Base-by-base conservation (phyloP, 352 stramenopile genomes). In the Phytophthora constricta region DNA sequence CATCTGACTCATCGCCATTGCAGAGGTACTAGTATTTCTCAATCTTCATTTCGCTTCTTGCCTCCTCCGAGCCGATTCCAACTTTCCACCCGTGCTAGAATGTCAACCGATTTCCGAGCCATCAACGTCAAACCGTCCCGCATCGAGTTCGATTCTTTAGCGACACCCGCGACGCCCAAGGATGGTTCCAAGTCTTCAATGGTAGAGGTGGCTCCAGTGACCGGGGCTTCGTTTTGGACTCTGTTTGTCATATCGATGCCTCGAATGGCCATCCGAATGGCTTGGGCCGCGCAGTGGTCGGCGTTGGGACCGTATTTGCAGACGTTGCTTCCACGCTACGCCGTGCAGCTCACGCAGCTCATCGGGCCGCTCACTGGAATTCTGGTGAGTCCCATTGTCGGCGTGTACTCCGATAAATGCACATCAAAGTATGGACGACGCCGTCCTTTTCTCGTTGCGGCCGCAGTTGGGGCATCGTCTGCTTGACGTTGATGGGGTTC, bases 401-500 rank as follows among this genome's bases (percentile, higher is more conserved):
- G 81, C 48, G 79, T 86, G 23, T 62, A 87, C 26, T 83, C 72
- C 34, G 82, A 90, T 49, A 69, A 72, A 4, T 77, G 64, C 55
- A 77, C 62, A 3, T 69, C 57, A 54, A 70, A 55, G 51, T 84
- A 67, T 23, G 51, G 70, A 74, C 65, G 72, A 16, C 77, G 77
- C 42, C 62, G 69, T 9, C 77, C 77, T 0, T 83, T 80, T 25
- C 61, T 88, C 10, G 58, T 84, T n/a, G 52, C 65, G 17, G 74
- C 70, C 26, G 69, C 60, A 1, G 23, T 82, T 11, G 45, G 11
- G 86, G 67, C 41, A 69, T 72, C 13, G 31, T 84, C 1, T 90
- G 79, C 58, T 88, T 72, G 79, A 78, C 74, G 19, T 51, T 77
- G 16, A 87, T 90, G 81, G 78, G 77, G 45, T 84, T 82, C 70